Conservation (phyloP, 164 flowering plant species). For the Tetrastigma voinierianum region DNA sequence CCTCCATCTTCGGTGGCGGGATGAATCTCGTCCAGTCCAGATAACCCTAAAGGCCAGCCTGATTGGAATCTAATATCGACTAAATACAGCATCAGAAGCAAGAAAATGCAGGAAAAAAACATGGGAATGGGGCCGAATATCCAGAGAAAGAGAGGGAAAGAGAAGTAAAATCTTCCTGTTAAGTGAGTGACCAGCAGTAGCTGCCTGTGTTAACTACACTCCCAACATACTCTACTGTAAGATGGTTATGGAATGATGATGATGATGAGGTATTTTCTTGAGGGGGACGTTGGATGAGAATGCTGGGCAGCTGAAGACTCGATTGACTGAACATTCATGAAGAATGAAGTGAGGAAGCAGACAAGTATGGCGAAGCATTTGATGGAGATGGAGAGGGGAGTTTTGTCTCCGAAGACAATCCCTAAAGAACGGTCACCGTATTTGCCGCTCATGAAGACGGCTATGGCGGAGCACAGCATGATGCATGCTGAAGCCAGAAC, state of each 20-base stretch:
- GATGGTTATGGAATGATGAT: not conserved
- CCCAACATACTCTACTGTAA: slow-evolving; percentile 5
- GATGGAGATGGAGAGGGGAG: not conserved
- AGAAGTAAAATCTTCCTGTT: slow-evolving; percentile 12
- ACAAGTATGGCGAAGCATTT: slow-evolving; percentile 11
- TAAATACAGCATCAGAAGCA: slow-evolving; percentile 10
- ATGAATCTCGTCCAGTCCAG: not conserved
- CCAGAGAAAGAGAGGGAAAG: slow-evolving; percentile 14
- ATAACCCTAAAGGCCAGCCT: not conserved
- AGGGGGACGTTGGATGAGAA: slow-evolving; percentile 13
- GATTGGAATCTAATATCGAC: slow-evolving; percentile 5
- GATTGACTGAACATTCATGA: slow-evolving; percentile 11
- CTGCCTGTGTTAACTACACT: slow-evolving; percentile 8
- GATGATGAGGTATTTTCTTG: not conserved
- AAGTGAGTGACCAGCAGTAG: slow-evolving; percentile 8
- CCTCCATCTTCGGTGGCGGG: too few relatives aligned
- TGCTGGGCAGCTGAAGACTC: slow-evolving; percentile 14
- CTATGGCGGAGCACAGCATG: slow-evolving; percentile 21
- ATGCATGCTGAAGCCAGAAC: slow-evolving; percentile 22
- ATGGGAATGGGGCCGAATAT: slow-evolving; percentile 15
- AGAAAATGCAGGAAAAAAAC: slow-evolving; percentile 1
- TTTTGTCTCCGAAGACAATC: slow-evolving; percentile 6
- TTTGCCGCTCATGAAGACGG: slow-evolving; percentile 5
- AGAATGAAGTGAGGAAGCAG: slow-evolving; percentile 8
- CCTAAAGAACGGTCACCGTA: not conserved